A percentile compares a stretch with the other conserved stretches of the same genome.
Evolutionary conservation across 495 filamentous ascomycete species (phyloP).

Genomic region (Aspergillus conjunctus): DNA sequence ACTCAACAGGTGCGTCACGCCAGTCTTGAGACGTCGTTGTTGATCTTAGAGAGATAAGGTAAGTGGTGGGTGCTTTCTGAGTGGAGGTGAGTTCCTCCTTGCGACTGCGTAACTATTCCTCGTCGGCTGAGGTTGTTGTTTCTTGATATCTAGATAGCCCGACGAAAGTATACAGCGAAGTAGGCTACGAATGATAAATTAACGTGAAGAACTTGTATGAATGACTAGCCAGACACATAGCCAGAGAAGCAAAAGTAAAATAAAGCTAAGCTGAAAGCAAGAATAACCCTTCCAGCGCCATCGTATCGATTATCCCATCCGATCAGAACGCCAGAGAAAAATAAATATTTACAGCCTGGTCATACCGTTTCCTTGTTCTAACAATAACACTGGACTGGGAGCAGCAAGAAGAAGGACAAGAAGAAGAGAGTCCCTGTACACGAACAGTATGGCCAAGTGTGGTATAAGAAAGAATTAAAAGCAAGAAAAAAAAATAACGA

Average conservation of each 20-base stretch:
- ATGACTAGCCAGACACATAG: neutral
- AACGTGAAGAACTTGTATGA: neutral
- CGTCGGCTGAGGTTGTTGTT: neutral
- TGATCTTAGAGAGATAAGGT: neutral
- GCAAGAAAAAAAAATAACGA: slow-evolving; percentile 6
- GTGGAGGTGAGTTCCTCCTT: neutral
- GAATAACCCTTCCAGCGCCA: no score
- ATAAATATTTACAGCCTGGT: no score
- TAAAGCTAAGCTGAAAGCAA: no score
- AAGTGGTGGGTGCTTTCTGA: neutral
- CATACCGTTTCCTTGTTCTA: no score
- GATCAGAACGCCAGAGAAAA: no score
- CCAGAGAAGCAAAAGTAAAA: no score
- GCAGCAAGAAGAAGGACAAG: neutral
- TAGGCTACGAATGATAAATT: neutral
- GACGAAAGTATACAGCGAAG: neutral
- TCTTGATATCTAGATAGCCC: neutral
- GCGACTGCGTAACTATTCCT: neutral
- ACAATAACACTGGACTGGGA: neutral
- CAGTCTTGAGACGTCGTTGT: neutral
- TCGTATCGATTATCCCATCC: no score
- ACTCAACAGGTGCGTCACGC: neutral
- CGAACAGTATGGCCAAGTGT: neutral
- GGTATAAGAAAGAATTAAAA: slow-evolving; percentile 10
- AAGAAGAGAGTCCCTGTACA: neutral